Base-by-base conservation (phyloP, 2,329 filamentous ascomycete genomes). In the Colletotrichum plurivorum region DNA sequence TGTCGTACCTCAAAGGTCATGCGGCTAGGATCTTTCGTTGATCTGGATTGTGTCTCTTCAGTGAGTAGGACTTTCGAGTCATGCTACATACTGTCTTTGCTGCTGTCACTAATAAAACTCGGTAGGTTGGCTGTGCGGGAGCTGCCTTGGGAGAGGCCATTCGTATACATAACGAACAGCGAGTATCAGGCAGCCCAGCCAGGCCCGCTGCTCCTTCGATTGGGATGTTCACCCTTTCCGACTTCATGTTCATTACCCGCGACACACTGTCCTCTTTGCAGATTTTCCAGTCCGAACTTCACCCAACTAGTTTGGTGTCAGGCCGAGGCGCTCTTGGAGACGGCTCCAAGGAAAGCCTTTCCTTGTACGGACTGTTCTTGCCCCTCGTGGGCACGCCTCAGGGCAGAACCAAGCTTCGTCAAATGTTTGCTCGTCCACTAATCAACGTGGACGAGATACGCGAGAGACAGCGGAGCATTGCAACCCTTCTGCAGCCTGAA, bases 181-280 rank as follows among this genome's bases (percentile, higher is more conserved):
- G 20, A 46, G 25, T 25, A 12, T 12, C 55, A 4, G 27, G 39
- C 18, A 13, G 27, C 12, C 13, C 18, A 22, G 41, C n/a, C 18
- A 27, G 31, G 43, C 5, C n/a, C 76, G 8, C 43, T n/a, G 45
- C 52, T 12, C 9, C 15, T 46, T 48, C 45, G 7, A 25, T 98
- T 12, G 87, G 93, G 75, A 95, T 94, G 89, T 94, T 97, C 78
- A 91, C 87, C 39, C 82, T 97, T 25, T 79, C 80, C 45, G 77
- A 84, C 62, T 82, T 82, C 58, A 94, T 95, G 90, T 94, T 96
- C 75, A 85, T 98, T 73, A 96, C 94, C 73, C 83, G 88, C 2
- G 94, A 98, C 75, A 93, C 95, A 0, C 82, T 98, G 49, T 81
- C 89, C 15, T 94, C 94, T 1, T 86, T 99, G 9, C 95, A 98